Evolutionary conservation across 352 stramenopile species (phyloP).

Genomic region (Phytopythium montanum): DNA sequence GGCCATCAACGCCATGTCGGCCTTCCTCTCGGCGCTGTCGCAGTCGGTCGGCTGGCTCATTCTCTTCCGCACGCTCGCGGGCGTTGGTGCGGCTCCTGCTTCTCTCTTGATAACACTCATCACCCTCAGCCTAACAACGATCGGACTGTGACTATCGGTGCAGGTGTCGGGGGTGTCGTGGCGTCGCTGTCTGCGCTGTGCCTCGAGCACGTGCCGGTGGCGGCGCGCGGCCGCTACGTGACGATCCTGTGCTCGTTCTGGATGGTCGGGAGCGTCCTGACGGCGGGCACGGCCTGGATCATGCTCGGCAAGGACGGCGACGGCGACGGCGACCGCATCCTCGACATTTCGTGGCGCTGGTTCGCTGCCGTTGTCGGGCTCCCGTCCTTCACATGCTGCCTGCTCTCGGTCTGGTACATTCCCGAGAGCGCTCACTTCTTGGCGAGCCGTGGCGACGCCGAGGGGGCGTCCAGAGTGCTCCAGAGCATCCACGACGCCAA

Average conservation of each 20-base stretch:
- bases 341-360: slow-evolving; percentile 74
- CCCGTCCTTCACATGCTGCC: slow-evolving; percentile 61
- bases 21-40: slow-evolving; percentile 64
- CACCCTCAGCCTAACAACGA: too few relatives aligned
- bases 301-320: slow-evolving; percentile 76
- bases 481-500: slow-evolving; percentile 62
- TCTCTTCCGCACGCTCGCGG: slow-evolving; percentile 49
- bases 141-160: too few relatives aligned
- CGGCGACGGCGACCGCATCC: too few relatives aligned
- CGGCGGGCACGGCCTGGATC: slow-evolving; percentile 74
- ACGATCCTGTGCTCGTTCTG: slow-evolving; percentile 88
- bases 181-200: slow-evolving; percentile 86
- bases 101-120: too few relatives aligned
- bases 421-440: slow-evolving; percentile 83
- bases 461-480: slow-evolving; percentile 48
- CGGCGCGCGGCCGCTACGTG: slow-evolving; percentile 75
- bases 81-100: slow-evolving; percentile 43
- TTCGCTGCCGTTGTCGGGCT: slow-evolving; percentile 75
- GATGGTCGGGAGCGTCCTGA: slow-evolving; percentile 88
- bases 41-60: slow-evolving; percentile 67
- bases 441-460: slow-evolving; percentile 51
- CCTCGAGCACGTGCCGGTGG: slow-evolving; percentile 80
- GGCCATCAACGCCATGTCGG: slow-evolving; percentile 77
- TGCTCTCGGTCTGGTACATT: slow-evolving; percentile 67
- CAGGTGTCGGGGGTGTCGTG: slow-evolving; percentile 85